phyloP scores from a whole-genome alignment of 2,329 filamentous ascomycete genomes.

The Aspergillus brunneoviolaceus region DNA sequence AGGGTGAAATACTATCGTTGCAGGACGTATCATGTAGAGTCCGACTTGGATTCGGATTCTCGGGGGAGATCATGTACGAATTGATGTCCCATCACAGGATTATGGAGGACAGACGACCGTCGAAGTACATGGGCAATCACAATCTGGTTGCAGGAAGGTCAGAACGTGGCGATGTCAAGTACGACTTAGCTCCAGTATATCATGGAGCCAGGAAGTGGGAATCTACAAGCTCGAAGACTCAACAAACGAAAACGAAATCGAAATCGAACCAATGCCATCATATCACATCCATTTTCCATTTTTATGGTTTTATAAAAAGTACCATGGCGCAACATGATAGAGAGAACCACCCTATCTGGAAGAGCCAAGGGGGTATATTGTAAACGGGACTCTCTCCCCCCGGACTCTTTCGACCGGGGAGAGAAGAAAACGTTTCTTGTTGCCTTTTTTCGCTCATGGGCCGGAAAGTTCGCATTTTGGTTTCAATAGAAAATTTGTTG shows the following conservation, averaged over 20 bases:
- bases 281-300: conserved; percentile 30
- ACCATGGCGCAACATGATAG: conserved; percentile 24
- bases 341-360: conserved; percentile 12
- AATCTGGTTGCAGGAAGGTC: too few relatives aligned
- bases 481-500: conserved; percentile 16
- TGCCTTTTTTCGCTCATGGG: conserved; percentile 24
- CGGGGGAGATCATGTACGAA: too few relatives aligned
- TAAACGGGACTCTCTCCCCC: not conserved
- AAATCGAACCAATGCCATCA: conserved; percentile 11
- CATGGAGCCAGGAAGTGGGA: not conserved
- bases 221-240: not conserved
- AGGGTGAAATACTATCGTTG: too few relatives aligned
- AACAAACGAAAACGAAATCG: not conserved
- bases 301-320: conserved; percentile 21
- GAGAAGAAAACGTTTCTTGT: not conserved
- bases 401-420: not conserved
- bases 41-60: too few relatives aligned
- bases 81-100: too few relatives aligned
- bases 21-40: too few relatives aligned
- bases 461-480: conserved; percentile 18
- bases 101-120: too few relatives aligned
- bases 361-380: conserved; percentile 7
- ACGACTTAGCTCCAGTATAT: too few relatives aligned
- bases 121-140: too few relatives aligned
- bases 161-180: too few relatives aligned